Conservation (phyloP, 768 basidiomycete genomes). For the Ephemerocybe angulata region DNA sequence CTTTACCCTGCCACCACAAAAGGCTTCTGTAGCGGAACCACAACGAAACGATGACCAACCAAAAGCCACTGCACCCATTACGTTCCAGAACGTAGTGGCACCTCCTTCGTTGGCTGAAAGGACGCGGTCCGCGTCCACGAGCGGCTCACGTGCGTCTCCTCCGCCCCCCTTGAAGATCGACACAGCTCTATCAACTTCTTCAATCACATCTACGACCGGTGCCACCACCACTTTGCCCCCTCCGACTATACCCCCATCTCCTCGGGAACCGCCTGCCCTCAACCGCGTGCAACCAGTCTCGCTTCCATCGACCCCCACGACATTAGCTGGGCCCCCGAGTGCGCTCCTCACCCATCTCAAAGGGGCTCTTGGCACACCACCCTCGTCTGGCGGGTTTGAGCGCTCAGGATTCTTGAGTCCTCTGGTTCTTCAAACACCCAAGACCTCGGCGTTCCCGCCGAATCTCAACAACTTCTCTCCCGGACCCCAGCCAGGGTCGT, state of each 20-base stretch:
- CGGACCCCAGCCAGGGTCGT: conserved; percentile 17
- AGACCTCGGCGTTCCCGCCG: conserved; percentile 19
- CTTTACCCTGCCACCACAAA: not conserved
- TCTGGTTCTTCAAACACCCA: conserved; percentile 33
- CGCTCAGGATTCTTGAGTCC: conserved; percentile 40
- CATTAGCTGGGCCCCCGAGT: conserved; percentile 25
- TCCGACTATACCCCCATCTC: conserved; percentile 16
- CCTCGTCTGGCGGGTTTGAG: conserved; percentile 7
- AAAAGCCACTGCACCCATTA: conserved; percentile 2
- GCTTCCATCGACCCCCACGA: conserved; percentile 43
- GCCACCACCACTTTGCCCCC: conserved; percentile 11
- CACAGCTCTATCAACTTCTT: conserved; percentile 16
- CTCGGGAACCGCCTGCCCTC: conserved; percentile 36
- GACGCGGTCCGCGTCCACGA: conserved; percentile 6
- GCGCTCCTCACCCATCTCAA: conserved; percentile 32
- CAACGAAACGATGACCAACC: not conserved
- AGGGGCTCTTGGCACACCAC: conserved; percentile 20
- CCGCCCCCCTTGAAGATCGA: conserved; percentile 36
- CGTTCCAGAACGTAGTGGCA: not conserved
- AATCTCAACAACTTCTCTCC: conserved; percentile 25
- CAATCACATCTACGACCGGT: not conserved
- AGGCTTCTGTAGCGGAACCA: not conserved
- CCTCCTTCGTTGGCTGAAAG: conserved; percentile 4
- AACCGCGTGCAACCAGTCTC: conserved; percentile 41
- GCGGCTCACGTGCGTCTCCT: conserved; percentile 15